A percentile compares a stretch with the other conserved stretches of the same genome.
Conservation (phyloP, 345 rosid genomes). For the Gossypium bickii region DNA sequence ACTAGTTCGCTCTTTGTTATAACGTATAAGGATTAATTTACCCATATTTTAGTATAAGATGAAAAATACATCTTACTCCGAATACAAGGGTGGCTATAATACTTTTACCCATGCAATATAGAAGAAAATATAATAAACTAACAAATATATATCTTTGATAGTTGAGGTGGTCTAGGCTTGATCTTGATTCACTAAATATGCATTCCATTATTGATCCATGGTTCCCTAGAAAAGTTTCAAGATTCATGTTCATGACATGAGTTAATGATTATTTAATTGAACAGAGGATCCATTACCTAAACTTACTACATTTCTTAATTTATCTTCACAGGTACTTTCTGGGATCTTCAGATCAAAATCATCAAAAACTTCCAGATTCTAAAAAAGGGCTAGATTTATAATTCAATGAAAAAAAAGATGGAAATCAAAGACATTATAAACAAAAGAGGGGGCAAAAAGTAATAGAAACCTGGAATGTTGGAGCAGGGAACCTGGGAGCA, state of each 20-base stretch:
- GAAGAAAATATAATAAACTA: not conserved
- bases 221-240: not conserved
- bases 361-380: not conserved
- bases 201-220: not conserved
- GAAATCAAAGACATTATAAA: not conserved
- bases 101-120: not conserved
- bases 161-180: not conserved
- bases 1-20: too few relatives aligned
- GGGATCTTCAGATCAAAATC: not conserved
- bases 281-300: not conserved
- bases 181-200: not conserved
- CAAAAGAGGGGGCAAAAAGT: not conserved
- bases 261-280: not conserved
- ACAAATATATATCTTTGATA: not conserved
- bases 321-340: not conserved
- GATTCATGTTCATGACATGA: not conserved
- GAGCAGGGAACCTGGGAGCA: slow-evolving; percentile 69
- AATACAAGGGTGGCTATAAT: too few relatives aligned
- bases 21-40: too few relatives aligned
- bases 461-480: slow-evolving; percentile 44
- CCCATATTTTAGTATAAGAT: too few relatives aligned
- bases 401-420: not conserved
- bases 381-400: slow-evolving; percentile 2
- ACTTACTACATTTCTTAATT: not conserved
- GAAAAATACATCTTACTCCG: too few relatives aligned